Evolutionary conservation across 75 land plant genomes (phyloP).

Genomic region (Pseudotsuga menziesii): DNA sequence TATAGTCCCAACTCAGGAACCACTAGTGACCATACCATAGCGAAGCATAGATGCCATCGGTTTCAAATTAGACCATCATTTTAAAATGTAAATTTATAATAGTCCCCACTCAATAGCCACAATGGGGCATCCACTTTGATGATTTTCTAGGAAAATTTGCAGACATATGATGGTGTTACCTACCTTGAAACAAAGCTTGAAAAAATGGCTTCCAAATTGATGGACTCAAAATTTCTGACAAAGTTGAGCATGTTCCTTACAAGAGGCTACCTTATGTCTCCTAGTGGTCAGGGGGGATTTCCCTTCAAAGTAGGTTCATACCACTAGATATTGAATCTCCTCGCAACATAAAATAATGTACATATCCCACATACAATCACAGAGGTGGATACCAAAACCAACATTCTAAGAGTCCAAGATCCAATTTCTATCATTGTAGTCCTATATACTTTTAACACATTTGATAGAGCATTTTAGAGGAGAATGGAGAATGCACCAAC

Average conservation of each 20-base stretch:
- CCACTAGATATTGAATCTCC: conserved; percentile 15
- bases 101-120: too few species aligned
- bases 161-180: not conserved
- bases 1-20: too few species aligned
- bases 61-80: too few species aligned
- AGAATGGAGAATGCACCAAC: too few species aligned
- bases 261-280: conserved; percentile 74
- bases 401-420: not conserved
- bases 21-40: too few species aligned
- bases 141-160: too few species aligned
- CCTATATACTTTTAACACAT: too few species aligned
- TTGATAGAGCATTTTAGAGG: too few species aligned
- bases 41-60: too few species aligned
- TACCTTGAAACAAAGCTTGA: conserved; percentile 40
- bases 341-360: not conserved
- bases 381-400: not conserved
- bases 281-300: conserved; percentile 38
- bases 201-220: conserved; percentile 57
- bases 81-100: too few species aligned
- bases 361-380: not conserved
- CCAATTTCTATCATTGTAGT: too few species aligned
- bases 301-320: conserved; percentile 10
- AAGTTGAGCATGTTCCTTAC: conserved; percentile 67
- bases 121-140: too few species aligned
- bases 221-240: conserved; percentile 50